Evolutionary conservation across 139 green algal species (phyloP).

Genomic region (Yamagishiella unicocca): DNA sequence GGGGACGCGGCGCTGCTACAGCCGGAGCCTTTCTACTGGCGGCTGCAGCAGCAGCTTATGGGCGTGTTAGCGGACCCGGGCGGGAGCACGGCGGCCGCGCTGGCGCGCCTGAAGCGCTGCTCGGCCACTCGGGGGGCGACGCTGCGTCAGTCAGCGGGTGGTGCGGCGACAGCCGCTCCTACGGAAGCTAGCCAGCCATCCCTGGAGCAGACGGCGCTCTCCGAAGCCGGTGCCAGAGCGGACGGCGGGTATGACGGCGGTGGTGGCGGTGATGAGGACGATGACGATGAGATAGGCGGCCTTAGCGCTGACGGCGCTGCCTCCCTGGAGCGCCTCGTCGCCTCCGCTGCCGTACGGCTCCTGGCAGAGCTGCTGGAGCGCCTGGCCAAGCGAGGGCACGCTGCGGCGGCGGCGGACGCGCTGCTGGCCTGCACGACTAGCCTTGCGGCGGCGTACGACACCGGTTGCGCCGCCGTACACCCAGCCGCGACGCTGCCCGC

Average conservation of each 20-base stretch:
- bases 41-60: conserved; percentile 39
- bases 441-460: neutral
- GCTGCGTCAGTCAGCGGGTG: neutral
- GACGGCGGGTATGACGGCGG: neutral
- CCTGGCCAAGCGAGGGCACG: neutral
- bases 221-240: neutral
- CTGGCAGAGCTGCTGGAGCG: conserved; percentile 16
- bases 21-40: neutral
- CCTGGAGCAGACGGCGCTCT: neutral
- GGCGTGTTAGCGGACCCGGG: neutral
- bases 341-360: neutral
- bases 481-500: no score
- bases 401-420: conserved; percentile 24
- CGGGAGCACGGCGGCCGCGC: neutral
- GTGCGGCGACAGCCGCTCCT: no score
- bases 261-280: neutral
- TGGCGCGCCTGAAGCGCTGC: neutral
- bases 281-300: neutral
- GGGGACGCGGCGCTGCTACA: neutral
- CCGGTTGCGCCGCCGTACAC: no score
- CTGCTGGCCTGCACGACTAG: conserved; percentile 1
- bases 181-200: no score
- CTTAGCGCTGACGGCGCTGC: neutral
- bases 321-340: neutral
- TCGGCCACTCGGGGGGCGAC: neutral